Evolutionary conservation across 805 yeast species (phyloP).

Genomic region (Candida xiaguanensis): DNA sequence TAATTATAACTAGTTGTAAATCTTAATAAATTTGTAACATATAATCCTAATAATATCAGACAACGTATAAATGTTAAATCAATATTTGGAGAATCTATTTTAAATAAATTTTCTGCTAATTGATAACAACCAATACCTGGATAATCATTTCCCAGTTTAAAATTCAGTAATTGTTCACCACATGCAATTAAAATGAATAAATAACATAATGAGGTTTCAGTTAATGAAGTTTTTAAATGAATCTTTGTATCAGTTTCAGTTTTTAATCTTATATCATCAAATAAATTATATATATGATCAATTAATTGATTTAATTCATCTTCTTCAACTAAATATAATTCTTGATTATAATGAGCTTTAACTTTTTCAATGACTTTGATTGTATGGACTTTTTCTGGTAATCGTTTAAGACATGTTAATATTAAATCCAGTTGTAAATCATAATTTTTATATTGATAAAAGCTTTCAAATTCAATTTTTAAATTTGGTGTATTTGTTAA

Average conservation of each 20-base stretch:
- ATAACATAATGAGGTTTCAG: slow-evolving; percentile 19
- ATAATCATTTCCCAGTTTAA: slow-evolving; percentile 3
- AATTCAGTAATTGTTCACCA: slow-evolving; percentile 30
- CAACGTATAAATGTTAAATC: slow-evolving; percentile 32
- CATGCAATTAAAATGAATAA: slow-evolving; percentile 33
- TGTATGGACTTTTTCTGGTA: slow-evolving; percentile 25
- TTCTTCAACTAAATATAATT: slow-evolving; percentile 31
- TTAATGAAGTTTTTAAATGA: slow-evolving; percentile 1
- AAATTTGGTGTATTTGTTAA: background rate
- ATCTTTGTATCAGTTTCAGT: background rate
- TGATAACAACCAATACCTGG: slow-evolving; percentile 35
- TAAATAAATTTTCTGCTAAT: slow-evolving; percentile 29
- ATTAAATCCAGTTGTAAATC: slow-evolving; percentile 20
- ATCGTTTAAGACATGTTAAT: slow-evolving; percentile 15
- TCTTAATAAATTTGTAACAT: slow-evolving; percentile 33
- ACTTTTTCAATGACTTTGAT: slow-evolving; percentile 22
- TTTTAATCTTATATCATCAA: slow-evolving; percentile 5
- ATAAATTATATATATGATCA: slow-evolving; percentile 13
- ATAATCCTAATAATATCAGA: slow-evolving; percentile 31
- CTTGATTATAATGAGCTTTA: slow-evolving; percentile 27
- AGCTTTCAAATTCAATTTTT: slow-evolving; percentile 1
- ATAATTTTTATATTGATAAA: slow-evolving; percentile 16
- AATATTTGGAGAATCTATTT: slow-evolving; percentile 28
- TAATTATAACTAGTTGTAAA: slow-evolving; percentile 37
- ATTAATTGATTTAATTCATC: slow-evolving; percentile 15